phyloP scores from a whole-genome alignment of 345 rosid genomes.

The Eutrema japonicum region DNA sequence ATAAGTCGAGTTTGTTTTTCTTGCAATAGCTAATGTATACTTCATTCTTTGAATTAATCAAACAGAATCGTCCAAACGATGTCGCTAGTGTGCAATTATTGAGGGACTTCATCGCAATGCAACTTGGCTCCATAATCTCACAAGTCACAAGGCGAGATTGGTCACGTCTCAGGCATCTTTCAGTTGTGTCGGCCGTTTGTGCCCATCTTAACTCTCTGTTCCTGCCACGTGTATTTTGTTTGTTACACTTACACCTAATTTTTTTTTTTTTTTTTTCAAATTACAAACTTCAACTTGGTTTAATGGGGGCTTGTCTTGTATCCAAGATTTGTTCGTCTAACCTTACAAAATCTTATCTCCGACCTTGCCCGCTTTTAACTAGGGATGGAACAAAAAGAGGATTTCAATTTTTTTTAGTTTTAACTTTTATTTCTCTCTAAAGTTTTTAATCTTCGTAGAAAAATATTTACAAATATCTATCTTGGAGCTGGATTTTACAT shows the following conservation, averaged over 20 bases:
- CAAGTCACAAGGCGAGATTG: constrained; percentile 8
- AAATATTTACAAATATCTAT: no score
- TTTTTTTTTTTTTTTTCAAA: no score
- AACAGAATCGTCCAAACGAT: neutral
- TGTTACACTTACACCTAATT: neutral
- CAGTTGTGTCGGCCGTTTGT: constrained; percentile 35
- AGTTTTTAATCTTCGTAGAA: no score
- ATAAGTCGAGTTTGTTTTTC: neutral
- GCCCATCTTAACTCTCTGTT: constrained; percentile 17
- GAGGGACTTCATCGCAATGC: constrained; percentile 1
- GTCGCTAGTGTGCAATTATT: constrained; percentile 22
- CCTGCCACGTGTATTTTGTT: constrained; percentile 21
- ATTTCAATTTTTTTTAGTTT: no score
- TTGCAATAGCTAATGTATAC: neutral
- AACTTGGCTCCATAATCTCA: constrained; percentile 13
- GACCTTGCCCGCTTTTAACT: neutral
- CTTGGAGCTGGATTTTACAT: no score
- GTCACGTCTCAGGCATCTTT: constrained; percentile 40
- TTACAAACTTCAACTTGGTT: constrained; percentile 1
- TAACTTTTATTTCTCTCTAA: no score
- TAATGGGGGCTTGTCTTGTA: neutral
- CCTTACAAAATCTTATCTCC: neutral
- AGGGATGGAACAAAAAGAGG: no score
- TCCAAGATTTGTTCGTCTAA: neutral
- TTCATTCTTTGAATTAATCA: neutral